Conservation (phyloP, 2,329 filamentous ascomycete species). For the Colletotrichum horii region DNA sequence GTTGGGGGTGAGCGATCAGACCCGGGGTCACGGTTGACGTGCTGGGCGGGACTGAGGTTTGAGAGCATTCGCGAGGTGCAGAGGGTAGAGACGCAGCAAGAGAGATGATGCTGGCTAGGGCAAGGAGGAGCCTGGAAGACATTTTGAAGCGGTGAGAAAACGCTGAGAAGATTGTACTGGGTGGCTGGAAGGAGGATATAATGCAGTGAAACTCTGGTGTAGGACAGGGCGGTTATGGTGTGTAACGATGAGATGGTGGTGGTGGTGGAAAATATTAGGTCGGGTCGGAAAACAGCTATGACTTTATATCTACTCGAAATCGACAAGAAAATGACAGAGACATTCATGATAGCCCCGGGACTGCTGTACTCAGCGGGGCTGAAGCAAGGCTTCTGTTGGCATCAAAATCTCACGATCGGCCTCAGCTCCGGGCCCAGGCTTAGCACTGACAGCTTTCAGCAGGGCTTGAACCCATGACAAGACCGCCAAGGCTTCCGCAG, state of each 20-base stretch:
- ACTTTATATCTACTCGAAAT: not conserved
- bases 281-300: not conserved
- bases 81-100: not conserved
- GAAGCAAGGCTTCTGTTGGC: not conserved
- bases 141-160: not conserved
- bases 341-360: not conserved
- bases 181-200: not conserved
- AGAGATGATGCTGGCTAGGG: not conserved
- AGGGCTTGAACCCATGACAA: not conserved
- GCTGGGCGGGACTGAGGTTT: not conserved
- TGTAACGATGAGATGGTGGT: not conserved
- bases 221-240: not conserved
- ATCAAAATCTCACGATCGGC: not conserved
- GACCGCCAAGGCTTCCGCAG: not conserved
- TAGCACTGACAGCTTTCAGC: not conserved
- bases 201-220: not conserved
- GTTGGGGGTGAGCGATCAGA: not conserved
- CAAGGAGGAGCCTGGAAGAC: not conserved
- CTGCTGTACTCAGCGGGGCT: not conserved
- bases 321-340: not conserved
- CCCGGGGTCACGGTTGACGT: not conserved
- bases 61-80: not conserved
- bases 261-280: not conserved
- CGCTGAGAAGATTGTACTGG: not conserved
- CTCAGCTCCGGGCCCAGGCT: not conserved